These are phyloP conservation scores for Diddensiella santjacobensis DNA, from an alignment of 805 yeast genomes.

Conservation along the genomic window DNA sequence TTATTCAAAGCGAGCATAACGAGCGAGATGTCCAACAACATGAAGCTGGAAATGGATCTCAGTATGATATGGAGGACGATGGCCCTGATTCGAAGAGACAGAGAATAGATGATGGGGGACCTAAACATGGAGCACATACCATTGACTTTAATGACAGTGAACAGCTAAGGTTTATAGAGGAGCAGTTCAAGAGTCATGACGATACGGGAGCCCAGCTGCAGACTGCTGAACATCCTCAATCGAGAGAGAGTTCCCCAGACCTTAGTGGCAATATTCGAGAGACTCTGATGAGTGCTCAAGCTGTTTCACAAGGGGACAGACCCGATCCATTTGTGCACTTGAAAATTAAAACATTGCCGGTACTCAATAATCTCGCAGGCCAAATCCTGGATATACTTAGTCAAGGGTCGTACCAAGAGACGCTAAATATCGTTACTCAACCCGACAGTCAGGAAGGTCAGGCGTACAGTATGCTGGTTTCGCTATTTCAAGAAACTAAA, in stretches of 20 bases:
- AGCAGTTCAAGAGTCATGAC: neutral
- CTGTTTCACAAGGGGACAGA: neutral
- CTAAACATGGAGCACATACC: conserved; percentile 1
- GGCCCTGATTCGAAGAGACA: neutral
- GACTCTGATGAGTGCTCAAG: neutral
- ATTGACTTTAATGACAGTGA: conserved; percentile 18
- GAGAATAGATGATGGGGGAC: neutral
- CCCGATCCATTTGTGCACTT: neutral
- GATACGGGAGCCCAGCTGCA: neutral
- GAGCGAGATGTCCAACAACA: neutral
- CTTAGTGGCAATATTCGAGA: neutral
- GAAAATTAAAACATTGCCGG: conserved; percentile 43
- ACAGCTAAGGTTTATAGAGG: conserved; percentile 23
- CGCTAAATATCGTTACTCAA: conserved; percentile 63
- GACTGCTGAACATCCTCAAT: no score
- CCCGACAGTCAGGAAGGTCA: conserved; percentile 60
- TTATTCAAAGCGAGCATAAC: conserved; percentile 14
- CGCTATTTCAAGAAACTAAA: conserved; percentile 73
- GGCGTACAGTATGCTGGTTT: conserved; percentile 61
- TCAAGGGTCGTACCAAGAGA: conserved; percentile 70
- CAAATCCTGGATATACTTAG: conserved; percentile 74
- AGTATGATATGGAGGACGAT: conserved; percentile 1
- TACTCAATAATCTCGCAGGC: conserved; percentile 75
- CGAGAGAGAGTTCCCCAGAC: neutral
- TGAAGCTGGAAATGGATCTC: neutral